Evolutionary conservation across 2,329 filamentous ascomycete genomes (phyloP).

Genomic region (Botrytis fabae): DNA sequence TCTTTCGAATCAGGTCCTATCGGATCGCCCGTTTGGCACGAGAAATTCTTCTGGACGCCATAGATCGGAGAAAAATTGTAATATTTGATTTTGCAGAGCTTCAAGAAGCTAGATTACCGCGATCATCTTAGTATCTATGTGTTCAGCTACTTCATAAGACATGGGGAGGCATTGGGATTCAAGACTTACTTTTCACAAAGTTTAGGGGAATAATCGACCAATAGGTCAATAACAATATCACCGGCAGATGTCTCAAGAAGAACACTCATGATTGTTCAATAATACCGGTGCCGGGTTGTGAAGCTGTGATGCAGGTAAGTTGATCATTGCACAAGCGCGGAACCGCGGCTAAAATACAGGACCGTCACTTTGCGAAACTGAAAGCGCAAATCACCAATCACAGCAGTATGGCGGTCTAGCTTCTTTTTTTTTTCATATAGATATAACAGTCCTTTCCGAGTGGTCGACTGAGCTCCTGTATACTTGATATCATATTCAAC

Average conservation of each 20-base stretch:
- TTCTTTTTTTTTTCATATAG: not conserved
- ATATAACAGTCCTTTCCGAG: not conserved
- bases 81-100: constrained; percentile 98
- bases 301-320: constrained; percentile 14
- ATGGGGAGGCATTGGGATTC: constrained; percentile 20
- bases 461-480: not conserved
- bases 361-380: constrained; percentile 7
- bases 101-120: constrained; percentile 72
- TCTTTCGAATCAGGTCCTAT: constrained; percentile 80
- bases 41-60: constrained; percentile 91
- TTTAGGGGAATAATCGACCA: constrained; percentile 85
- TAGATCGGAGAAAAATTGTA: constrained; percentile 97
- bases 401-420: not conserved
- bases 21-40: constrained; percentile 93
- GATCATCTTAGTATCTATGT: constrained; percentile 52
- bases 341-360: constrained; percentile 13
- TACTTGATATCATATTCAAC: not conserved
- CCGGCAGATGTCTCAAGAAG: constrained; percentile 89
- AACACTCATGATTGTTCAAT: constrained; percentile 71
- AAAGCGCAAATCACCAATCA: constrained; percentile 12
- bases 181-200: constrained; percentile 89
- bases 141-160: constrained; percentile 50
- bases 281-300: not conserved
- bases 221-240: constrained; percentile 91
- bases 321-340: constrained; percentile 17